These are phyloP conservation scores for Cenchrus fungigraminus DNA, from an alignment of 176 grass and related monocot genomes.

Conservation along the genomic window DNA sequence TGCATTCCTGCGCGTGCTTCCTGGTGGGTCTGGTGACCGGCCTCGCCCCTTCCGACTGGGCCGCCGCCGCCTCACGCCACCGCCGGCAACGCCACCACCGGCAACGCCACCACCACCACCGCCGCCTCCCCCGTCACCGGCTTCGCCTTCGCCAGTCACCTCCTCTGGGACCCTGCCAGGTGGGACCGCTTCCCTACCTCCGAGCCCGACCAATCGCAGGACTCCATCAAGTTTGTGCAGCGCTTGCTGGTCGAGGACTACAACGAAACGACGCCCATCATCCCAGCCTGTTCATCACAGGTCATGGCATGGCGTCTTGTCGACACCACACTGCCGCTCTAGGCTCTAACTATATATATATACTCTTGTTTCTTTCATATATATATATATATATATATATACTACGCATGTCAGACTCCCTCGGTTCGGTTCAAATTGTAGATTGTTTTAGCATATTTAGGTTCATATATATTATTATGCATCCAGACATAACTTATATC, in stretches of 20 bases:
- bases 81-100: neutral
- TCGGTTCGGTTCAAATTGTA: too few relatives aligned
- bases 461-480: too few relatives aligned
- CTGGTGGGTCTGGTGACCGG: slow-evolving; percentile 67
- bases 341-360: too few relatives aligned
- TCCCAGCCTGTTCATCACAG: slow-evolving; percentile 35
- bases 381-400: too few relatives aligned
- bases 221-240: slow-evolving; percentile 61
- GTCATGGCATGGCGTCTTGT: slow-evolving; percentile 53
- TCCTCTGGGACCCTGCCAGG: slow-evolving; percentile 66
- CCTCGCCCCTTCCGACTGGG: slow-evolving; percentile 57
- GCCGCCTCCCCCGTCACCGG: slow-evolving; percentile 31
- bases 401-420: too few relatives aligned
- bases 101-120: neutral
- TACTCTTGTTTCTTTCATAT: too few relatives aligned
- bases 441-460: too few relatives aligned
- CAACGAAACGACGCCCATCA: slow-evolving; percentile 47
- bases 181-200: slow-evolving; percentile 67
- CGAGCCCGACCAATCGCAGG: slow-evolving; percentile 68
- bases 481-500: too few relatives aligned
- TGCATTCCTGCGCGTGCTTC: slow-evolving; percentile 89
- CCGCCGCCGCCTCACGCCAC: slow-evolving; percentile 20
- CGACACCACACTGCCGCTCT: neutral
- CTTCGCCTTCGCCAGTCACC: slow-evolving; percentile 67
- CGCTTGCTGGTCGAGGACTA: slow-evolving; percentile 45